Conservation (phyloP, 208 protist genomes). For the Trypanosoma platydactyli region DNA sequence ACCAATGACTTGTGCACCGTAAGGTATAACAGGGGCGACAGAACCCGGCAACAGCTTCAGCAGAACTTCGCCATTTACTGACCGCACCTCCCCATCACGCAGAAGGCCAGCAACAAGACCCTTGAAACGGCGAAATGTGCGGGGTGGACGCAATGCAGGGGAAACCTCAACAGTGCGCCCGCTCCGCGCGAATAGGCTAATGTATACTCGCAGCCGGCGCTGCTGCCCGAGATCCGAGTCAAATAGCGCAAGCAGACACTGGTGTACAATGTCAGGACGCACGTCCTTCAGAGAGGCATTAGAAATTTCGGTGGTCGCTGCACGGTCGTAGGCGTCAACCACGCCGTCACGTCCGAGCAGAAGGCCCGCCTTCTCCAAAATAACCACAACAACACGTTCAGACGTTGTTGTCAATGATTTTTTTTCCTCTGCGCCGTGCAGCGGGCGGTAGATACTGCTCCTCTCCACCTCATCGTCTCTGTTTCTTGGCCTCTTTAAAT, state of each 20-base stretch:
- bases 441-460: slow-evolving; percentile 15
- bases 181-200: slow-evolving; percentile 66
- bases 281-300: slow-evolving; percentile 77
- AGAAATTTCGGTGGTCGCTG: slow-evolving; percentile 71
- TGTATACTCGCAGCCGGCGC: slow-evolving; percentile 79
- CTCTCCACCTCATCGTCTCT: not conserved
- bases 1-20: slow-evolving; percentile 73
- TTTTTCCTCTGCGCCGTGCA: not conserved
- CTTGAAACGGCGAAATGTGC: slow-evolving; percentile 85
- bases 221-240: slow-evolving; percentile 76
- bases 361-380: slow-evolving; percentile 84
- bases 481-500: slow-evolving; percentile 14
- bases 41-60: slow-evolving; percentile 79
- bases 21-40: slow-evolving; percentile 80
- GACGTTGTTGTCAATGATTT: not conserved
- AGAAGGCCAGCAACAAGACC: slow-evolving; percentile 83
- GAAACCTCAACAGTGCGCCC: slow-evolving; percentile 86
- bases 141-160: slow-evolving; percentile 81
- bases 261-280: slow-evolving; percentile 90
- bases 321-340: slow-evolving; percentile 85
- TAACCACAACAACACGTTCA: slow-evolving; percentile 75
- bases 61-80: slow-evolving; percentile 65
- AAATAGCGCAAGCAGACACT: slow-evolving; percentile 91
- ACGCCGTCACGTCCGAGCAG: slow-evolving; percentile 70
- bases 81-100: slow-evolving; percentile 70